Evolutionary conservation across 164 flowering plant species (phyloP).

Genomic region (Kingdonia uniflora): DNA sequence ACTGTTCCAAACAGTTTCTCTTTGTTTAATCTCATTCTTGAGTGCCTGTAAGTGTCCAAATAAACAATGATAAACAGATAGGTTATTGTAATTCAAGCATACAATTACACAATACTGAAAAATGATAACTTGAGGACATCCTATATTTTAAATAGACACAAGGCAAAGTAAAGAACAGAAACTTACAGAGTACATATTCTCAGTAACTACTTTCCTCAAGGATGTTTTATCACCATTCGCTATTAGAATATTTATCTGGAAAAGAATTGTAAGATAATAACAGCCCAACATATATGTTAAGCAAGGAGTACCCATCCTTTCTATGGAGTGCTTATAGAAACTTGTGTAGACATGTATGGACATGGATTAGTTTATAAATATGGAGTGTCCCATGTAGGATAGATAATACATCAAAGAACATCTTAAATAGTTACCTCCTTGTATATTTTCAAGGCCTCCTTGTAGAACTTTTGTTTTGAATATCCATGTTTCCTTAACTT

Average conservation of each 20-base stretch:
- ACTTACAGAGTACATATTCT: constrained; percentile 86
- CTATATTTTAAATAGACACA: background rate
- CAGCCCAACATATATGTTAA: no score
- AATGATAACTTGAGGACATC: no score
- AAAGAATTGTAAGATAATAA: background rate
- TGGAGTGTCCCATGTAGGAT: background rate
- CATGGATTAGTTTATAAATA: no score
- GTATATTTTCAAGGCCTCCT: constrained; percentile 58
- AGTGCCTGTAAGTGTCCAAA: constrained; percentile 37
- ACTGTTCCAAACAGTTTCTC: constrained; percentile 65
- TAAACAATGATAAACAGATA: background rate
- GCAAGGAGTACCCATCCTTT: no score
- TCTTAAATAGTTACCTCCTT: constrained; percentile 54
- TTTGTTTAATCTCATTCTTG: constrained; percentile 82
- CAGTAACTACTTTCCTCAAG: constrained; percentile 79
- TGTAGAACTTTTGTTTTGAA: constrained; percentile 57
- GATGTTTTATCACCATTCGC: constrained; percentile 68
- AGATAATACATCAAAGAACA: constrained; percentile 1
- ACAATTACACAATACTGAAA: no score
- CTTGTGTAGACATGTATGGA: no score
- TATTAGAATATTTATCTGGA: constrained; percentile 65
- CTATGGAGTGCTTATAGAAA: no score
- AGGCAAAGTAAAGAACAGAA: constrained; percentile 4
- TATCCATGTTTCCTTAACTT: constrained; percentile 78
- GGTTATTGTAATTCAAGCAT: background rate